These are phyloP conservation scores for Lantana camara DNA, from an alignment of 257 asterid genomes.

Conservation along the genomic window DNA sequence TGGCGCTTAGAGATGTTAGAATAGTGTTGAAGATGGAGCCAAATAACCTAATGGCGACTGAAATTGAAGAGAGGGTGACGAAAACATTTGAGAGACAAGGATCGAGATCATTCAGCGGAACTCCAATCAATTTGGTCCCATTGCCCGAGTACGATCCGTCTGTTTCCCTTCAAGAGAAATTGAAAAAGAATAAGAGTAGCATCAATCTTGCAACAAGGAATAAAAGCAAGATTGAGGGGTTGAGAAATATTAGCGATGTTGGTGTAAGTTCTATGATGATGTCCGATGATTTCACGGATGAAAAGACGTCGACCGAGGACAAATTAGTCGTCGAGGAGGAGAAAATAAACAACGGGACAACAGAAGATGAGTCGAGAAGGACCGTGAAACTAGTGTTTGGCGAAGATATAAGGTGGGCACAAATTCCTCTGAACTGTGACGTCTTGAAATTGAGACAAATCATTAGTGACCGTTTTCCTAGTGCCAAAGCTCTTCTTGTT, in stretches of 20 bases:
- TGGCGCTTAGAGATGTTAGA: conserved; percentile 69
- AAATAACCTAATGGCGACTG: conserved; percentile 77
- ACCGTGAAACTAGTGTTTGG: conserved; percentile 73
- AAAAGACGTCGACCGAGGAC: conserved; percentile 41
- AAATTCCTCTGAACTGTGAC: conserved; percentile 63
- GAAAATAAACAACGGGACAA: conserved; percentile 37
- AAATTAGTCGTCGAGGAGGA: conserved; percentile 76
- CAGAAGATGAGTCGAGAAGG: conserved; percentile 49
- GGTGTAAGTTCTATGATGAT: conserved; percentile 12
- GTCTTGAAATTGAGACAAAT: conserved; percentile 55
- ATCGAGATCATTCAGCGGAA: conserved; percentile 34
- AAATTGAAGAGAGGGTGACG: conserved; percentile 71
- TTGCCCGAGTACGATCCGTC: conserved; percentile 56
- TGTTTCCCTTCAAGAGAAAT: conserved; percentile 44
- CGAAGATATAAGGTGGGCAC: conserved; percentile 93
- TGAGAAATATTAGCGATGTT: conserved; percentile 15
- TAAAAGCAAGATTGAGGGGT: conserved; percentile 21
- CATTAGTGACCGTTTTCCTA: conserved; percentile 64
- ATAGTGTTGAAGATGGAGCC: conserved; percentile 65
- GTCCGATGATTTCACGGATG: conserved; percentile 23
- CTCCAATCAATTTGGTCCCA: conserved; percentile 43
- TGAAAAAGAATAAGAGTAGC: conserved; percentile 39
- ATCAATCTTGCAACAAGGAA: conserved; percentile 35
- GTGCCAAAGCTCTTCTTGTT: conserved; percentile 55
- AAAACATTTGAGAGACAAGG: conserved; percentile 54